phyloP scores from a whole-genome alignment of 2,329 filamentous ascomycete genomes.

The Aspergillus jensenii region DNA sequence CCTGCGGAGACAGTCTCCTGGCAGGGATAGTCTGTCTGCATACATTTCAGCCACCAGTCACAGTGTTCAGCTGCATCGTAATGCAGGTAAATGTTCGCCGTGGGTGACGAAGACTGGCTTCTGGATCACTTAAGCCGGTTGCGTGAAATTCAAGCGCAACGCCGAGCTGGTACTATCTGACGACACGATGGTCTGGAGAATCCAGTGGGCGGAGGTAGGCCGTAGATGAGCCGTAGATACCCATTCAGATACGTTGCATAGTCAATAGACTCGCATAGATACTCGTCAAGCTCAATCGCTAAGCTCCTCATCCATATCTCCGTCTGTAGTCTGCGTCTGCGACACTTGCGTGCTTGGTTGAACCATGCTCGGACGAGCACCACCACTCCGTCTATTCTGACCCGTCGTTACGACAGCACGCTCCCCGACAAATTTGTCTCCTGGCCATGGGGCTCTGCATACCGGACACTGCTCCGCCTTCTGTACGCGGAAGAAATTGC shows the following conservation, averaged over 20 bases:
- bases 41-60: not conserved
- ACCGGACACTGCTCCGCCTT: slow-evolving; percentile 63
- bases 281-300: slow-evolving; percentile 9
- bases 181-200: too few species aligned
- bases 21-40: not conserved
- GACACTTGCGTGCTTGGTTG: slow-evolving; percentile 15
- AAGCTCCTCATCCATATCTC: not conserved
- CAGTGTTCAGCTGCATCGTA: not conserved
- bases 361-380: slow-evolving; percentile 13
- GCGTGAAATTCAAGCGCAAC: not conserved
- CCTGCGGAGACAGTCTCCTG: not conserved
- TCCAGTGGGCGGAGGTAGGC: not conserved
- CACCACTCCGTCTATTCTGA: slow-evolving; percentile 24
- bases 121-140: not conserved
- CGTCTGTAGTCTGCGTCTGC: slow-evolving; percentile 1
- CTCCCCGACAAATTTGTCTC: slow-evolving; percentile 54
- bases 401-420: slow-evolving; percentile 39
- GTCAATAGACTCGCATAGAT: not conserved
- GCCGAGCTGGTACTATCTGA: too few species aligned
- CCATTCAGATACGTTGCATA: not conserved
- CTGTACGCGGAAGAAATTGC: slow-evolving; percentile 69
- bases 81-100: not conserved
- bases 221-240: not conserved
- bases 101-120: not conserved
- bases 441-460: slow-evolving; percentile 54